Evolutionary conservation across 805 yeast species (phyloP), one percentile per base, ranked within the genome.

Genomic region (Blastobotrys attinorum): DNA sequence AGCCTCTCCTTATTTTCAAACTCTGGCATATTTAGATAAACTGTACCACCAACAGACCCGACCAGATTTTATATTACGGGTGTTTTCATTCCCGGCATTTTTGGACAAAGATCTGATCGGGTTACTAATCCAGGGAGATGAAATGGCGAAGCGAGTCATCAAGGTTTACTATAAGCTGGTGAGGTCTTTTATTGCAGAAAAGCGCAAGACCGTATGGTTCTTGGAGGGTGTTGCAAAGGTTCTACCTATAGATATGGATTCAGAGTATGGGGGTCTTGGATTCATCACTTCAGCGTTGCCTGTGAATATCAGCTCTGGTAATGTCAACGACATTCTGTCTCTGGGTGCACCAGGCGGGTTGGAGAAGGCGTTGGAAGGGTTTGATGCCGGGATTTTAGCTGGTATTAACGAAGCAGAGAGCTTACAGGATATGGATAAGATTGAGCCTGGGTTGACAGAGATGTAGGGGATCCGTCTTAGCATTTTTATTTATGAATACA

Each of bases 171-270:
- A 89, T 65, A 79, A 83, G 44, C 65, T 89, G 46, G 71, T 89
- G 39, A 69, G 95, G 52, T 79, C 82, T 13, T 89, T 83, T 61
- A 85, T 95, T 0, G 77, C 81, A 29, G 94, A 85, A 56, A 82
- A 84, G 83, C 84, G 83, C 60, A 92, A 88, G 55, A 76, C 76
- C 53, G 94, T 89, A 15, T 89, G 97, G 97, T 88, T 89, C 54
- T 69, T 89, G 50, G 95, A 89, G 62, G 97, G 97, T 3, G 92
- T 87, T 2, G 77, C 92, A 3, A 78, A 80, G 43, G 95, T 88
- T 0, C 69, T 89, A 39, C 96, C 96, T 0, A 94, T 81, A 8
- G 95, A 88, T 61, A 95, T 86, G 43, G 96, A 89, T 35, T 25
- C 48, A 2, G 55, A 53, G 25, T 50, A 37, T 29, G 57, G 57